These are phyloP conservation scores for Corylus avellana DNA, from an alignment of 306 rosid species.

Conservation along the genomic window DNA sequence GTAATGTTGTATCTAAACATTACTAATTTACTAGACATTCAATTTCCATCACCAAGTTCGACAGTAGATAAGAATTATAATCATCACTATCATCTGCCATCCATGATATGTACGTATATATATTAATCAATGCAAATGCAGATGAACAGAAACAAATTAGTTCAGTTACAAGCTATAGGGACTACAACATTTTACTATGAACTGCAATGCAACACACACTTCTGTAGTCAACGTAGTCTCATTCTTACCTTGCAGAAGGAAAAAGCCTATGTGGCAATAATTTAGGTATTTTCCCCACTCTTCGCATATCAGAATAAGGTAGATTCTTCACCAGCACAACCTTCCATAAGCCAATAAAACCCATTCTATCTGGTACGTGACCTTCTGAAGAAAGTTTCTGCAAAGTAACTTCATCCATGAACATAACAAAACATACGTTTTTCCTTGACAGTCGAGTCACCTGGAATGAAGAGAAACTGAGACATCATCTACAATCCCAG, in stretches of 20 bases:
- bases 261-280: constrained; percentile 92
- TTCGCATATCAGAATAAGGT: constrained; percentile 87
- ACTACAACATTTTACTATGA: not conserved
- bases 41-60: not conserved
- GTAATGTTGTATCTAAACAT: not conserved
- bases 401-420: constrained; percentile 75
- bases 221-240: constrained; percentile 4
- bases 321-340: constrained; percentile 80
- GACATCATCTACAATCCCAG: constrained; percentile 12
- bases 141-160: constrained; percentile 17
- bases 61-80: not conserved
- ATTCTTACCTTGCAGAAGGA: constrained; percentile 88
- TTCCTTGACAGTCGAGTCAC: constrained; percentile 83
- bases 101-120: not conserved
- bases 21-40: not conserved
- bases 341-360: constrained; percentile 94
- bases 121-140: not conserved
- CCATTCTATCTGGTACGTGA: constrained; percentile 72
- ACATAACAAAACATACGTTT: constrained; percentile 95
- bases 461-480: constrained; percentile 52
- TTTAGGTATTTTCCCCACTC: constrained; percentile 96
- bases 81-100: not conserved
- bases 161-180: constrained; percentile 16
- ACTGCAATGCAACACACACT: not conserved
- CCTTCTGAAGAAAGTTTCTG: constrained; percentile 75